phyloP scores from a whole-genome alignment of 768 basidiomycete genomes.

The Mycena chlorophos region DNA sequence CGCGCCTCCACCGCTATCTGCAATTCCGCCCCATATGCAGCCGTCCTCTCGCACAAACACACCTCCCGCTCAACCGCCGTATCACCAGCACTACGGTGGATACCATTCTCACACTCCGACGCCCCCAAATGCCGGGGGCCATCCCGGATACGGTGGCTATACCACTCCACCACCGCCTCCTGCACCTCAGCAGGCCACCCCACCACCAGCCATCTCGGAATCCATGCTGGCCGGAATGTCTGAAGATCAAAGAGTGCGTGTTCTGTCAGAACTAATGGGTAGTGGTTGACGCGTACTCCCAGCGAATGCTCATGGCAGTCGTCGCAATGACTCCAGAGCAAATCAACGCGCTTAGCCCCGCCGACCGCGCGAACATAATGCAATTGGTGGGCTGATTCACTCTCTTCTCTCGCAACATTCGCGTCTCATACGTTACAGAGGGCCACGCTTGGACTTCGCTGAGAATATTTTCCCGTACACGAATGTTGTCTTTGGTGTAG shows the following conservation, averaged over 20 bases:
- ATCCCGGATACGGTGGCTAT: conserved; percentile 20
- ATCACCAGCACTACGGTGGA: conserved; percentile 6
- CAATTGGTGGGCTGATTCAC: conserved; percentile 65
- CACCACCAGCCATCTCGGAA: conserved; percentile 10
- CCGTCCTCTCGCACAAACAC: conserved; percentile 33
- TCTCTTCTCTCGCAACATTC: background rate
- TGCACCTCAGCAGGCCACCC: conserved; percentile 9
- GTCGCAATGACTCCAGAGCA: conserved; percentile 84
- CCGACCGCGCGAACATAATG: conserved; percentile 74
- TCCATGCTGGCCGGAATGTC: conserved; percentile 1
- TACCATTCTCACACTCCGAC: background rate
- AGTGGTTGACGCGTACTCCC: conserved; percentile 16
- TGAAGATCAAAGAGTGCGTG: conserved; percentile 23
- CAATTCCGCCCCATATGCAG: conserved; percentile 49
- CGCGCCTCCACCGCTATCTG: conserved; percentile 38
- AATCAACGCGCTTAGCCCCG: conserved; percentile 69
- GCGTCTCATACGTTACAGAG: background rate
- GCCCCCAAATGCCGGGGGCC: background rate
- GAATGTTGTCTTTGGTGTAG: too few relatives aligned
- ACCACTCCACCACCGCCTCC: conserved; percentile 8
- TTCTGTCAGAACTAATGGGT: background rate
- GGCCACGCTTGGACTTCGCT: background rate
- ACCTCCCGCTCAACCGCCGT: conserved; percentile 19
- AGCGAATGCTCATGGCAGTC: conserved; percentile 79
- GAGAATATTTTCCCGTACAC: too few relatives aligned